Evolutionary conservation across 306 rosid species (phyloP).

Genomic region (Malus sylvestris): DNA sequence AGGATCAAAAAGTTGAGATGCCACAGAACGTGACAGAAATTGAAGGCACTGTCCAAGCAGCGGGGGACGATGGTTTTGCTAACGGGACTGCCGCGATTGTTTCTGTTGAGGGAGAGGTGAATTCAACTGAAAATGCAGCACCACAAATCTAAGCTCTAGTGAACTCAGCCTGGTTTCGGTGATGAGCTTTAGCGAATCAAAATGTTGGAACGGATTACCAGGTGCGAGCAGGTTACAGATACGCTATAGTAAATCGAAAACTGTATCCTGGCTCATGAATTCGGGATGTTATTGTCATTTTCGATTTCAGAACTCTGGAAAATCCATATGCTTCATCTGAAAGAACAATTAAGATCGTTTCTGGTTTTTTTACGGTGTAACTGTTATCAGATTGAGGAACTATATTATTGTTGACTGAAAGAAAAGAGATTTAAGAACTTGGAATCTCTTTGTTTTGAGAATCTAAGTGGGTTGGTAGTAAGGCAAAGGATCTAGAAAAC

Average conservation of each 20-base stretch:
- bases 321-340: not conserved
- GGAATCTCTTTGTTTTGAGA: not conserved
- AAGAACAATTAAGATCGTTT: not conserved
- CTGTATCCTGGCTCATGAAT: not conserved
- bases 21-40: conserved; percentile 22
- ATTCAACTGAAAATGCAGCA: conserved; percentile 9
- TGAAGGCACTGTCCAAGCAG: conserved; percentile 15
- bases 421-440: not conserved
- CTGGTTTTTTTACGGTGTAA: conserved; percentile 7
- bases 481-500: too few species aligned
- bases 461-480: too few species aligned
- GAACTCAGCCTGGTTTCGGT: not conserved
- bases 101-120: conserved; percentile 17
- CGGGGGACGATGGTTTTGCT: not conserved
- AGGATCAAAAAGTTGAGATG: conserved; percentile 17
- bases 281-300: not conserved
- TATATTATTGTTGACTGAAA: not conserved
- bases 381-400: conserved; percentile 5
- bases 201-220: not conserved
- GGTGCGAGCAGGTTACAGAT: not conserved
- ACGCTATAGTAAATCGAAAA: not conserved
- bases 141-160: not conserved
- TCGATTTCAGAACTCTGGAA: not conserved
- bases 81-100: conserved; percentile 13
- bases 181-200: not conserved